Conservation (phyloP, 441 rosid species). For the Flueggea neowawraea region DNA sequence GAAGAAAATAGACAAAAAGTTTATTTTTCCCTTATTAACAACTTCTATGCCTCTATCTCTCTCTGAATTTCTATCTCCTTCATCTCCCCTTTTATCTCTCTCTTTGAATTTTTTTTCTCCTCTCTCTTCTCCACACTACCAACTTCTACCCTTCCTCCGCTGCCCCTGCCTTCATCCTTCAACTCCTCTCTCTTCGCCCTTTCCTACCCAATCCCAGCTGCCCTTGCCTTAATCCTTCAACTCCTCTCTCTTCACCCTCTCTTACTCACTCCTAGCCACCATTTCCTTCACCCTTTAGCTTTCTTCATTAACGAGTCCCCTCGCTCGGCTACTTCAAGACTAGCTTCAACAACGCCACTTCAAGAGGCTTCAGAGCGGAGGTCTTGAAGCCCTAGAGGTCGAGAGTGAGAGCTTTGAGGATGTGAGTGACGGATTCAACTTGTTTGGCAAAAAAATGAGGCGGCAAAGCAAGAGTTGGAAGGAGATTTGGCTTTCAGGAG, state of each 20-base stretch:
- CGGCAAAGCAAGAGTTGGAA: no score
- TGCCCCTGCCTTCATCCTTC: constrained; percentile 17
- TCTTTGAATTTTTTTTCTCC: no score
- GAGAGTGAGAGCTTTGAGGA: constrained; percentile 52
- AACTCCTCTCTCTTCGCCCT: no score
- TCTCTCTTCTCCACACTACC: no score
- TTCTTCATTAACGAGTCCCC: constrained; percentile 59
- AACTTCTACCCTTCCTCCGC: constrained; percentile 2
- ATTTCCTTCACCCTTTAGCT: constrained; percentile 40
- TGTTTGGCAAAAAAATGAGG: constrained; percentile 47
- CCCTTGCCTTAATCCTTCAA: constrained; percentile 35
- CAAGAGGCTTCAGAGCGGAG: constrained; percentile 56
- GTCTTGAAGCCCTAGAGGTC: constrained; percentile 55
- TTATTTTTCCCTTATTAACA: no score
- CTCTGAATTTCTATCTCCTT: no score
- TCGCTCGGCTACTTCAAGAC: constrained; percentile 42
- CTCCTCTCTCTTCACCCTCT: constrained; percentile 37
- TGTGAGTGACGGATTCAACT: constrained; percentile 51
- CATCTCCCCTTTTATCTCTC: no score
- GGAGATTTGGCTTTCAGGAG: no score
- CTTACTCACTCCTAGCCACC: constrained; percentile 17
- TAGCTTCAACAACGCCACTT: constrained; percentile 49
- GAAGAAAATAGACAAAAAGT: no score
- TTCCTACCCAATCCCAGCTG: constrained; percentile 31
- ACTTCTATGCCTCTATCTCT: no score